phyloP scores from a whole-genome alignment of 768 basidiomycete genomes.

The Hebeloma cylindrosporum region DNA sequence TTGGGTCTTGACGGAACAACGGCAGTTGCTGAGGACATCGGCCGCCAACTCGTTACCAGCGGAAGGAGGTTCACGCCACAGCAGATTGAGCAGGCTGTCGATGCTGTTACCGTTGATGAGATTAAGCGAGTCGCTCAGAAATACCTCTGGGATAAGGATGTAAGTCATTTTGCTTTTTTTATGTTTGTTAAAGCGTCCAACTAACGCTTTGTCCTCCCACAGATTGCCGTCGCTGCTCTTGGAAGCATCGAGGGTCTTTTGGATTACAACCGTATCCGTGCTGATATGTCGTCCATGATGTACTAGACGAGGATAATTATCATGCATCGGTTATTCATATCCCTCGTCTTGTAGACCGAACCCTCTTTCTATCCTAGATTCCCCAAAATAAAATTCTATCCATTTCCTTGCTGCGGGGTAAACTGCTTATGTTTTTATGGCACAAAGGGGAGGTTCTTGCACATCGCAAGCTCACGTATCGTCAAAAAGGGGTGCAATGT shows the following conservation, averaged over 20 bases:
- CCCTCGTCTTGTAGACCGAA: background rate
- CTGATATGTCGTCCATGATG: conserved; percentile 78
- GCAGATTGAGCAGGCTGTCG: conserved; percentile 91
- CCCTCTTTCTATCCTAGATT: too few species aligned
- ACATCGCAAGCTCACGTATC: too few species aligned
- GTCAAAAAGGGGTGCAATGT: too few species aligned
- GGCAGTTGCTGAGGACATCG: conserved; percentile 96
- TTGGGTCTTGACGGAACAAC: conserved; percentile 94
- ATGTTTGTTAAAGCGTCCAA: conserved; percentile 5
- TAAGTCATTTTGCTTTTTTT: conserved; percentile 38
- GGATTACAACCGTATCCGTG: conserved; percentile 89
- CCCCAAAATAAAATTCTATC: too few species aligned
- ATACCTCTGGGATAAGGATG: conserved; percentile 97
- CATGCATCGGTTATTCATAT: background rate
- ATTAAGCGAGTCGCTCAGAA: conserved; percentile 94
- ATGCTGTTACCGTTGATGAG: conserved; percentile 84
- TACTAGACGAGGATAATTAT: conserved; percentile 46
- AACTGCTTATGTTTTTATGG: too few species aligned
- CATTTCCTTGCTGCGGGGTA: too few species aligned
- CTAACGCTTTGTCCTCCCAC: conserved; percentile 10
- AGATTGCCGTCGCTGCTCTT: conserved; percentile 86
- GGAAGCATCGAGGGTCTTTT: conserved; percentile 90
- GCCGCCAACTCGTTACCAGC: conserved; percentile 94
- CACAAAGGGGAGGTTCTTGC: too few species aligned
- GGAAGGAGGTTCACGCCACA: conserved; percentile 87